Conservation (phyloP, 257 asterid genomes). For the Leonotis leonurus region DNA sequence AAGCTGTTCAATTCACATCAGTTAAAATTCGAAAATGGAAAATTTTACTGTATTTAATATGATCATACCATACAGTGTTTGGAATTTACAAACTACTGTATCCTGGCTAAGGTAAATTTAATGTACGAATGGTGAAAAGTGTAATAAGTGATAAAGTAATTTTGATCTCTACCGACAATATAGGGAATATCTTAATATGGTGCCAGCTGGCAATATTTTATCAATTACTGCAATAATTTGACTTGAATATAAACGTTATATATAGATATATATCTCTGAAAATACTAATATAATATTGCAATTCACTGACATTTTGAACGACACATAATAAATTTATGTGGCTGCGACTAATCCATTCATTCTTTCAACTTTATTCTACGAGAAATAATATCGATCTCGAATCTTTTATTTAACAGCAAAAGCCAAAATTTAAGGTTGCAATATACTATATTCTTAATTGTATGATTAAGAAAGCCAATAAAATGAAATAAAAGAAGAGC, state of each 20-base stretch:
- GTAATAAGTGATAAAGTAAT: neutral
- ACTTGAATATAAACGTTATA: neutral
- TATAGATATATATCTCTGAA: no score
- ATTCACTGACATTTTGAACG: neutral
- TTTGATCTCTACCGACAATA: slow-evolving; percentile 19
- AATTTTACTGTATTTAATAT: no score
- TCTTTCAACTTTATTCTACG: neutral
- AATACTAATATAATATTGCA: neutral
- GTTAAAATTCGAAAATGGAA: no score
- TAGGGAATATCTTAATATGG: neutral
- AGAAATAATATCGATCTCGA: neutral
- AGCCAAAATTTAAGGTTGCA: slow-evolving; percentile 13
- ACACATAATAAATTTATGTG: neutral
- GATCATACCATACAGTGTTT: neutral
- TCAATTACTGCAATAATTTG: slow-evolving; percentile 12
- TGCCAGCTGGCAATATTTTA: slow-evolving; percentile 5
- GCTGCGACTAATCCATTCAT: neutral
- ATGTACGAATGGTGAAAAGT: neutral
- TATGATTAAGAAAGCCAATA: slow-evolving; percentile 13
- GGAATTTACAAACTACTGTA: no score
- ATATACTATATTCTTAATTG: neutral
- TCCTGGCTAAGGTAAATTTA: neutral
- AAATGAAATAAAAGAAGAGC: neutral
- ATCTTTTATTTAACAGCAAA: neutral
- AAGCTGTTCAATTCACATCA: no score